Conservation (phyloP, 2,329 filamentous ascomycete species). For the Xylaria sp. region DNA sequence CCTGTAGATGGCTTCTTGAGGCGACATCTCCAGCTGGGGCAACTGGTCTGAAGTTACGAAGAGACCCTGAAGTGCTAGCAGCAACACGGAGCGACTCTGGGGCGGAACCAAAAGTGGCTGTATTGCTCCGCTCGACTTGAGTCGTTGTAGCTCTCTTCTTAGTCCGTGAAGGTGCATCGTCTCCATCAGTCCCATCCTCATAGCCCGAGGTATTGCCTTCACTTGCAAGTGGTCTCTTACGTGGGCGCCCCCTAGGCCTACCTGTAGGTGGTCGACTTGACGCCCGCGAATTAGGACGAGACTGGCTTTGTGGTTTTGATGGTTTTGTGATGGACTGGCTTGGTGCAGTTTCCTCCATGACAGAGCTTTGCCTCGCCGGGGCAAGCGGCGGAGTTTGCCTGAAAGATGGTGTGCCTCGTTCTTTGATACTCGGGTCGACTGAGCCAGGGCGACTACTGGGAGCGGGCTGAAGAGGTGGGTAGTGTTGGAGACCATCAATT, state of each 20-base stretch:
- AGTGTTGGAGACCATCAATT: slow-evolving; percentile 36
- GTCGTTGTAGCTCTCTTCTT: slow-evolving; percentile 86
- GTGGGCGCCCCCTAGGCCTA: slow-evolving; percentile 65
- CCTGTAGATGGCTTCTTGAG: slow-evolving; percentile 68
- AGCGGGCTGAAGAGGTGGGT: slow-evolving; percentile 37
- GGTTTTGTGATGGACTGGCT: slow-evolving; percentile 46
- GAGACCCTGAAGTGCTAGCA: slow-evolving; percentile 87
- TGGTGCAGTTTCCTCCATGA: slow-evolving; percentile 36
- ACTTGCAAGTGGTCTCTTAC: slow-evolving; percentile 60
- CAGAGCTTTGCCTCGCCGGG: slow-evolving; percentile 36
- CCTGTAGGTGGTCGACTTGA: slow-evolving; percentile 66
- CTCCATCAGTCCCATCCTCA: slow-evolving; percentile 72
- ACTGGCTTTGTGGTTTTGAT: slow-evolving; percentile 58
- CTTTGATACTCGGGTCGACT: slow-evolving; percentile 41
- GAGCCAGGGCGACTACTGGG: slow-evolving; percentile 46
- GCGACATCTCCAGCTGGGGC: slow-evolving; percentile 60
- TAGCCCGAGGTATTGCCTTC: slow-evolving; percentile 79
- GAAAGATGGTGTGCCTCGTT: slow-evolving; percentile 28
- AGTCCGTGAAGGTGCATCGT: slow-evolving; percentile 62
- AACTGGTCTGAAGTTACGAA: slow-evolving; percentile 84
- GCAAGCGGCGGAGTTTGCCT: slow-evolving; percentile 32
- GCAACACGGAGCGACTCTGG: slow-evolving; percentile 87
- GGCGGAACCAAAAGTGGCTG: slow-evolving; percentile 75
- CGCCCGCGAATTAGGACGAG: slow-evolving; percentile 70
- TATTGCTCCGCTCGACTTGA: slow-evolving; percentile 77